These are phyloP conservation scores for Maudiozyma barnettii DNA, from an alignment of 805 yeast species.

Conservation along the genomic window DNA sequence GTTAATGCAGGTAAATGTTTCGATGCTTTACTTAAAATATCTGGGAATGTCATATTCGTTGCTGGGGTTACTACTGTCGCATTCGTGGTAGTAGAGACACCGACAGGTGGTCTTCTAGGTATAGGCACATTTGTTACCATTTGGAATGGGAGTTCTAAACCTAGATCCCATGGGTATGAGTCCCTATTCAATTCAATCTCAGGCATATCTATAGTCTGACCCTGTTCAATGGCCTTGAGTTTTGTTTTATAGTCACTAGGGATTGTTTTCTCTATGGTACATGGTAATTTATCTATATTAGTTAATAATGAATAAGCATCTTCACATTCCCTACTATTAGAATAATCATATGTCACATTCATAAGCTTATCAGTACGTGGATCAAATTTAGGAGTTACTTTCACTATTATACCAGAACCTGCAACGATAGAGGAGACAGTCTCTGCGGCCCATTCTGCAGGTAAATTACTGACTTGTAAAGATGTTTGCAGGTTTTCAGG, in stretches of 20 bases:
- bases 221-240: not conserved
- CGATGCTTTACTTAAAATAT: constrained; percentile 44
- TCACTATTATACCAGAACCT: constrained; percentile 64
- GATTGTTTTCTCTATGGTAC: constrained; percentile 18
- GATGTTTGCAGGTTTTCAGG: constrained; percentile 25
- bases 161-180: constrained; percentile 24
- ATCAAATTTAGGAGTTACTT: constrained; percentile 34
- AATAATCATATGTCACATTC: constrained; percentile 18
- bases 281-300: constrained; percentile 24
- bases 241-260: constrained; percentile 16
- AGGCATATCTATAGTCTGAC: not conserved
- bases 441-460: constrained; percentile 62
- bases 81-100: not conserved
- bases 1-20: constrained; percentile 43
- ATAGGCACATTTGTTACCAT: constrained; percentile 29
- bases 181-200: constrained; percentile 21
- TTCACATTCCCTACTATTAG: constrained; percentile 19
- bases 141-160: constrained; percentile 28
- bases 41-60: constrained; percentile 34
- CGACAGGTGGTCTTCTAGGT: constrained; percentile 17
- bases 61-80: not conserved
- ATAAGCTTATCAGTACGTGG: constrained; percentile 41
- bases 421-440: constrained; percentile 55
- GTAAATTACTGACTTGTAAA: constrained; percentile 36
- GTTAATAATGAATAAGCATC: constrained; percentile 20